Evolutionary conservation across 2,329 filamentous ascomycete genomes (phyloP), one percentile per base, ranked within the genome.

Genomic region (Verticillium zaregamsianum): DNA sequence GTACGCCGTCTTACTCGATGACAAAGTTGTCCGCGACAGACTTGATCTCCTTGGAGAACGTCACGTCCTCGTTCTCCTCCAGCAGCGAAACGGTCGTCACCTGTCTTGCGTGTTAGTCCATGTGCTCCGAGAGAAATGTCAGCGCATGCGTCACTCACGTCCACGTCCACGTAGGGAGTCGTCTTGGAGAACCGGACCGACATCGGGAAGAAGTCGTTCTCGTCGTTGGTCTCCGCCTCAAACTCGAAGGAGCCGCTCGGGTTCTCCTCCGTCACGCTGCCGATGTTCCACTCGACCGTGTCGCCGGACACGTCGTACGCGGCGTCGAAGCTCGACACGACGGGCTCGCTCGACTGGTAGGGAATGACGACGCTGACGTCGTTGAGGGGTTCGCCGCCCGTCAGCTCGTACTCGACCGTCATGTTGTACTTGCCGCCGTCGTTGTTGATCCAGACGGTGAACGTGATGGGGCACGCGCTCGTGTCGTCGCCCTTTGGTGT

Each of bases 191-290:
- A 99, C 60, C 88, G 86, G 64, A 98, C 88, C 60, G 86, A 90
- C 93, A 99, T 98, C 1, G 95, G 95, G 87, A 99, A 99, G 80
- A 98, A 98, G 69, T 97, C 93, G 61, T 92, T 89, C 73, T 98
- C 95, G 67, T 93, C 91, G 61, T 88, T 86, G 12, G 91, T 91
- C 74, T 91, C 88, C 1, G 93, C 92, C 77, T 98, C 95, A 68
- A 99, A 98, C 75, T 99, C 95, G 71, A 99, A 98, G 56, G 91
- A 90, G 20, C 95, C 95, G 49, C 82, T 93, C 20, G 88, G 79
- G 73, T 95, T 97, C 62, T 89, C 89, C 58, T 92, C 89, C 70
- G 93, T 90, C 49, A 98, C 88, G 5, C 87, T 85, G 64, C 95
- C 94, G 69, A 99, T 91, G 52, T 89, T 90, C 95, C 95, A 99